Evolutionary conservation across 169 alveolate genomes (phyloP), one percentile per base, ranked within the genome.

Genomic region (Plasmodium inui): DNA sequence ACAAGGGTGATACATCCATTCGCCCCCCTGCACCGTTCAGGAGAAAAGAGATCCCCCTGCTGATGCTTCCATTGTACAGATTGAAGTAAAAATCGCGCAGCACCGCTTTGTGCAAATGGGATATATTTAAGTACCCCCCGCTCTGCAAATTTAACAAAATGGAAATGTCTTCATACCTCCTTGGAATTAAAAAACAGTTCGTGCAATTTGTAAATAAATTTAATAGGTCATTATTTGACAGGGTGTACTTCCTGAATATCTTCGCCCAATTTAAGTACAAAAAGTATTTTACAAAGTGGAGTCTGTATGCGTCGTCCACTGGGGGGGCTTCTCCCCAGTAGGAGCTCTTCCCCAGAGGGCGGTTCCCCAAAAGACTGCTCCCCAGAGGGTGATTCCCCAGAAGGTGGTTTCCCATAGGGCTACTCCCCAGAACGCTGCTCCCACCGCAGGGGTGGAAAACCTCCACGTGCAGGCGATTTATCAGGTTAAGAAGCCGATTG

Each of bases 211-310:
- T 46, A n/a, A 81, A 55, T 30, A 89, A 89, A 67, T 89, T 89
- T 30, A 79, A 37, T 22, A 89, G 19, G 30, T 89, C 79, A 44
- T 89, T 89, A 34, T 89, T 89, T 44, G 94, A 89, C 10, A 89
- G 70, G 17, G 94, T 89, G 34, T 89, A 89, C 39, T 89, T 78
- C 19, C 55, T 79, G 82, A 89, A 89, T 32, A 89, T 61, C 32
- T 79, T 57, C 30, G 41, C n/a, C 80, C 80, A 78, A 73, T 89
- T 89, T 89, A 89, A 41, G 53, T 57, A 89, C 82, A 89, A 61
- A 78, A 79, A 89, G 82, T 89, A 89, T 79, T 89, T 89, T 17
- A 89, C 73, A 89, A 89, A 89, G 72, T 89, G 94, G 14, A 89
- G 72, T 19, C 90, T 78, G 37, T 89, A 79, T 57, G 71, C 71